phyloP scores from a whole-genome alignment of 176 grass and related monocot species.

The Carex scoparia region DNA sequence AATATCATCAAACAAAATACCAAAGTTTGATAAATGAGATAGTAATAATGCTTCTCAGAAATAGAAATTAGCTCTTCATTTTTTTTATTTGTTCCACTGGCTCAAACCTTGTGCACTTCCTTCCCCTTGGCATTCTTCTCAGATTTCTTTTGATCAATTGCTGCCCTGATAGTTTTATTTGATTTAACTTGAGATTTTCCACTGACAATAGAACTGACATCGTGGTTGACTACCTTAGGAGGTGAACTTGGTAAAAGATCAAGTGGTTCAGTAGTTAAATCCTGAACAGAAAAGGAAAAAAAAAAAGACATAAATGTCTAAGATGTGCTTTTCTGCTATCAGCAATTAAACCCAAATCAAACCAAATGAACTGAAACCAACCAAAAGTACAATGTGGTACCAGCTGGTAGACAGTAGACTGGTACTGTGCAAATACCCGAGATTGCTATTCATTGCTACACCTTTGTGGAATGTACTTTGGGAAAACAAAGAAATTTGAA shows the following conservation, averaged over 20 bases:
- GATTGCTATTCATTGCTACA: neutral
- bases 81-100: neutral
- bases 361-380: neutral
- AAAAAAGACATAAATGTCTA: neutral
- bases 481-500: neutral
- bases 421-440: neutral
- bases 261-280: slow-evolving; percentile 10
- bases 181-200: slow-evolving; percentile 16
- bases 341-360: neutral
- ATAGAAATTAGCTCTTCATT: neutral
- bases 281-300: slow-evolving; percentile 8
- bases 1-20: neutral
- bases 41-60: neutral
- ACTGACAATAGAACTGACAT: neutral
- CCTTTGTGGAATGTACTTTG: neutral
- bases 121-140: slow-evolving; percentile 19
- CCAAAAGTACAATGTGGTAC: neutral
- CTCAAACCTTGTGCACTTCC: slow-evolving; percentile 5
- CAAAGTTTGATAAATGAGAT: neutral
- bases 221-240: neutral
- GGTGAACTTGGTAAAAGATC: slow-evolving; percentile 20
- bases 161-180: slow-evolving; percentile 12
- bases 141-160: slow-evolving; percentile 9
- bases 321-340: neutral
- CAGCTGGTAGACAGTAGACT: neutral